Base-by-base conservation (phyloP, 805 yeast species). In the Priceomyces fermenticarens region DNA sequence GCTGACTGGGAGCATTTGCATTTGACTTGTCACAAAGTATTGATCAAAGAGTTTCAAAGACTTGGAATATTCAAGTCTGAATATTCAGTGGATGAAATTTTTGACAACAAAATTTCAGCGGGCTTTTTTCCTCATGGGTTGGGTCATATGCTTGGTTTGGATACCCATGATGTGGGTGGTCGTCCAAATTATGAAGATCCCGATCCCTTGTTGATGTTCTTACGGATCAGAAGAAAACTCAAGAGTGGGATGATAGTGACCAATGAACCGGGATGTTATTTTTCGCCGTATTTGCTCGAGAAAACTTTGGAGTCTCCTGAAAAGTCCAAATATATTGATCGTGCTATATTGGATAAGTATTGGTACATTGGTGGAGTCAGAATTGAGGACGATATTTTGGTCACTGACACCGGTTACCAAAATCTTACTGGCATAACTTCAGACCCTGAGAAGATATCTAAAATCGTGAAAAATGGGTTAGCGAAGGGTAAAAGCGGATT, bases 131-230 rank as follows among this genome's bases (percentile, higher is more conserved):
- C 99, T 2, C 99, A 93, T 57, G 99, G 99, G 0, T 69, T 93
- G 42, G 99, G 99, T 10, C 99, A 91, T 58, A 70, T 88, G 55
- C 65, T 91, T 31, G 99, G 99, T 16, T 74, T 91, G 84, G 97
- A 91, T 58, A 89, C 96, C 3, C 99, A 93, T 62, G 99, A 91
- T 63, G 95, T 88, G 35, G 98, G 88, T 32, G 98, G 99, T 1
- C 57, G 73, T 47, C 81, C 98, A 11, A 81, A 91, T 61, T 90
- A 90, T 59, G 78, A 81, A 3, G 99, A 91, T 59, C 76, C 85
- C 7, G 82, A 93, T 59, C 85, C 86, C 20, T 72, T 84, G 63
- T 75, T 88, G 53, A 68, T 76, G 43, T 88, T 86, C 58, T 75
- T 91, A 56, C 81, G 99, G 58, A 65, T 93, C 41, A 78, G 98